Conservation (phyloP, 371 early-diverging fungal genomes). For the Mortierella sp. region DNA sequence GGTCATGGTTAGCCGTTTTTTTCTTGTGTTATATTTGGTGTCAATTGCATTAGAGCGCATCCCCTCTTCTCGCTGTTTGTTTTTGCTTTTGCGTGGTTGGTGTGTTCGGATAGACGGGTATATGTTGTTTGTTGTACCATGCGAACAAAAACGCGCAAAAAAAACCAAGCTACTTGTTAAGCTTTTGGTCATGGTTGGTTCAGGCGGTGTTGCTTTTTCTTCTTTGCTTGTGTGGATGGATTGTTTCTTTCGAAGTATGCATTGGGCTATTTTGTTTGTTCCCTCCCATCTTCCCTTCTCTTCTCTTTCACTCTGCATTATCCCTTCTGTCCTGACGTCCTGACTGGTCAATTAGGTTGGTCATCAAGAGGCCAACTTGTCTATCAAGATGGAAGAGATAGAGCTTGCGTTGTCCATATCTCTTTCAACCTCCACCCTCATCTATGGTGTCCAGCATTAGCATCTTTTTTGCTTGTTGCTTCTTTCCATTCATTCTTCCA, state of each 20-base stretch:
- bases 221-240: not conserved
- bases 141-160: not conserved
- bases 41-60: constrained; percentile 1
- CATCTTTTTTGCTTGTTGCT: not conserved
- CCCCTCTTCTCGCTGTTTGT: not conserved
- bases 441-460: not conserved
- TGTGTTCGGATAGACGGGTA: constrained; percentile 6
- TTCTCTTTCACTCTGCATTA: not conserved
- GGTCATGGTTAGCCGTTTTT: constrained; percentile 11
- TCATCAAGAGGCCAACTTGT: not conserved
- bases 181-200: constrained; percentile 2
- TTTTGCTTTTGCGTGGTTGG: not conserved
- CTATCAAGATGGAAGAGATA: not conserved
- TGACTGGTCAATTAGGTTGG: not conserved
- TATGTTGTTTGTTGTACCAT: constrained; percentile 2
- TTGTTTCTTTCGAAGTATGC: constrained; percentile 4
- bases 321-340: not conserved
- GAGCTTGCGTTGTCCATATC: not conserved
- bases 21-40: not conserved
- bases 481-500: not conserved
- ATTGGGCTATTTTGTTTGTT: not conserved
- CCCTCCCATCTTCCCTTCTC: not conserved
- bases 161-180: constrained; percentile 2
- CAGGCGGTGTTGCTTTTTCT: not conserved
- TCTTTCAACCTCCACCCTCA: not conserved